Conservation (phyloP, 805 yeast species). For the Cyberlindnera maritima region DNA sequence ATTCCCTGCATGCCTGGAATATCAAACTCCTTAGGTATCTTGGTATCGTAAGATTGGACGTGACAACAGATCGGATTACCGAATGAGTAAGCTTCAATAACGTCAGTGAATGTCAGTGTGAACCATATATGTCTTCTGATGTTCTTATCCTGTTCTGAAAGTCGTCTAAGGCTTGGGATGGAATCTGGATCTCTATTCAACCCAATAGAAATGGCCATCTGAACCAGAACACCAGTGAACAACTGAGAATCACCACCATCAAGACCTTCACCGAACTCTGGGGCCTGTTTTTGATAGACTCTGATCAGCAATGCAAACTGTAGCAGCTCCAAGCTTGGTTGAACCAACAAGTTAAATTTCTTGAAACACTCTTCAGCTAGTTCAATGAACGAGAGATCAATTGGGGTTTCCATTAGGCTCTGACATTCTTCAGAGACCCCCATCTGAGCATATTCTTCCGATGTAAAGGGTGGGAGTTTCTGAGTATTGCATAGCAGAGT, state of each 20-base stretch:
- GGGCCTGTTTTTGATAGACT: constrained; percentile 45
- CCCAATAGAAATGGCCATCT: constrained; percentile 53
- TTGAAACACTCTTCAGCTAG: constrained; percentile 16
- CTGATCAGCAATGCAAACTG: constrained; percentile 51
- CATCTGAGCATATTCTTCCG: not conserved
- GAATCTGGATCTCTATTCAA: constrained; percentile 54
- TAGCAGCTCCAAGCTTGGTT: constrained; percentile 36
- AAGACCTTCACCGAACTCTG: constrained; percentile 54
- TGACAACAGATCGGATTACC: constrained; percentile 11
- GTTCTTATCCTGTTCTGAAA: constrained; percentile 2
- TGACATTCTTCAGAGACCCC: not conserved
- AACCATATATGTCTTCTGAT: constrained; percentile 11
- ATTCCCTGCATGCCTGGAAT: not conserved
- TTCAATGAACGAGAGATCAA: constrained; percentile 11
- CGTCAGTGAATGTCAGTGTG: constrained; percentile 7
- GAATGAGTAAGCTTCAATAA: constrained; percentile 9
- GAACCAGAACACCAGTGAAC: constrained; percentile 44
- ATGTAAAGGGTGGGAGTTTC: no score
- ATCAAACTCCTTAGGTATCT: not conserved
- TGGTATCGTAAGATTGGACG: constrained; percentile 7
- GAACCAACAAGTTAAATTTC: constrained; percentile 8
- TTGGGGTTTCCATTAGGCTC: constrained; percentile 1
- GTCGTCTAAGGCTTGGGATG: not conserved
- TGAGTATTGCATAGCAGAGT: not conserved
- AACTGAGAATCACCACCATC: constrained; percentile 49